Evolutionary conservation across 1,284 basidiomycete genomes (phyloP), one percentile per base, ranked within the genome.

Genomic region (Pterula multifida): DNA sequence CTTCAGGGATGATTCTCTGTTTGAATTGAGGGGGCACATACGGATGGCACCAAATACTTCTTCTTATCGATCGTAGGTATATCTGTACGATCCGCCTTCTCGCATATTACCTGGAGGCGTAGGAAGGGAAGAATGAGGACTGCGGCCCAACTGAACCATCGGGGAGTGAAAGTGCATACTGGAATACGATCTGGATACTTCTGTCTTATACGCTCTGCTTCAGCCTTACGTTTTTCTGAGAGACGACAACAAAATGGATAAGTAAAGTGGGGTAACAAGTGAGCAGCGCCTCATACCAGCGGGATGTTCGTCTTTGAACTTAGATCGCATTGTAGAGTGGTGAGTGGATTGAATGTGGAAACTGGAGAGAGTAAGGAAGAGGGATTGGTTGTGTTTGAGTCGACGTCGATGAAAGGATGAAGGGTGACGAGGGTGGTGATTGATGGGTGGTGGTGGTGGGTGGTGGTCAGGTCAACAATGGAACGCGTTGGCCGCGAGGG

Each of bases 1-100:
- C 53, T 50, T 36, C 56, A 58, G 57, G 52, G 56, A 55, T 53
- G 57, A 56, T 36, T 50, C 45, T 28, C 12, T 50, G 50, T 21
- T 22, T 21, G 17, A 49, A 42, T 12, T 52, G 49, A 15, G n/a
- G 53, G 39, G 26, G 54, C 48, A 65, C 81, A 58, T 61, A 94
- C 91, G 49, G 93, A 95, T 49, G 96, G 96, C 2, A 98, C 96
- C 45, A 99, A 77, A 61, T 98, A 99, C 76, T 98, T 99, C 89
- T 98, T 98, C 90, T 99, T 99, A 78, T 98, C 96, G 63, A 99
- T 98, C 19, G 93, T 95, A 0, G 94, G 92, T 64, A 98, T 98
- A 69, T 99, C 96, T 52, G 94, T 96, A 64, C 90, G 83, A 73
- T 98, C 95, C 49, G 93, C 95, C 75, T 98, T 98, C 79, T 99